Evolutionary conservation across 805 yeast species (phyloP), one percentile per base, ranked within the genome.

Genomic region (Schwanniomyces sp.): DNA sequence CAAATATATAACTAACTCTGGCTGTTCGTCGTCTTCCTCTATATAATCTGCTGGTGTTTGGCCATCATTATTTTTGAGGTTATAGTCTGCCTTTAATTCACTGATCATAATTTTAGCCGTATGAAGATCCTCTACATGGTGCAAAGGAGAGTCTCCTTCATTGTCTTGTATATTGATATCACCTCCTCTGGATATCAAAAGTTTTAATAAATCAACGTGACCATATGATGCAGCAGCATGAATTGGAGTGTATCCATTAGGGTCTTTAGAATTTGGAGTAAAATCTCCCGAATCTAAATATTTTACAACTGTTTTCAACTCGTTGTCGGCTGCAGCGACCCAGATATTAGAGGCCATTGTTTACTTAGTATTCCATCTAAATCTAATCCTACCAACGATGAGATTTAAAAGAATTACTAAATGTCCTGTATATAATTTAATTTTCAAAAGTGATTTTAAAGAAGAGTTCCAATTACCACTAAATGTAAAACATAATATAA

Each of bases 191-290:
- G 56, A 55, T 4, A 87, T 64, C 40, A 90, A 72, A 52, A 77
- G 79, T 47, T 69, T 64, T 34, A 94, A 70, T 34, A 94, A 70
- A 8, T 86, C 91, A 2, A 69, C 56, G 62, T 92, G 91, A 7
- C 92, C 92, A 65, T 94, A 94, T 1, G 97, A 86, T 2, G 95
- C 96, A 1, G 99, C 98, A 0, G 99, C 99, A 64, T 94, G 99
- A 10, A 94, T 78, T 6, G 99, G 96, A 0, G 98, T 92, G 67
- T 95, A 94, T 0, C 99, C 99, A 58, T 91, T 89, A 1, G 88
- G 87, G 64, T 94, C 99, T 52, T 85, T 81, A 6, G 86, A 78
- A 59, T 89, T 86, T 3, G 97, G 80, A 2, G 84, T 75, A 52
- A 71, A 74, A 5, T 69, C 58, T 0, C 85, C 86, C 0, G 77